phyloP scores from a whole-genome alignment of 2,329 filamentous ascomycete genomes.

The Neofusicoccum kwambonambiense region DNA sequence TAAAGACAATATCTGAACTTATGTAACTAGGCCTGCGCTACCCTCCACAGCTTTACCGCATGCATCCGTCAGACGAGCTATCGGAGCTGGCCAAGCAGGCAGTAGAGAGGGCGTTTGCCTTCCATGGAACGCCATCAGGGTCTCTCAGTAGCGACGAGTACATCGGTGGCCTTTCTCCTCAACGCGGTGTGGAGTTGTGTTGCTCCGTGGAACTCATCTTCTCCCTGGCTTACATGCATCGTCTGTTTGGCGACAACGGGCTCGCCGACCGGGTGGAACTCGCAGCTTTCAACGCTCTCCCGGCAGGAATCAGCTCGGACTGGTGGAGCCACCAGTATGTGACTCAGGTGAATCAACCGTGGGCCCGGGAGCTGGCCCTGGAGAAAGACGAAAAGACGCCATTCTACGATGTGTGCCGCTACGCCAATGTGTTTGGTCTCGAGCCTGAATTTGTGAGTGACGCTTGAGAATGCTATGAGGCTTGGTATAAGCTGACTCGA shows the following conservation, averaged over 20 bases:
- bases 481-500: background rate
- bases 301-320: slow-evolving; percentile 46
- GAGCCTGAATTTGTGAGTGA: background rate
- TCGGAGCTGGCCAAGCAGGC: slow-evolving; percentile 38
- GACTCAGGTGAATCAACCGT: slow-evolving; percentile 45
- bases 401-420: background rate
- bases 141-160: slow-evolving; percentile 46
- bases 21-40: slow-evolving; percentile 26
- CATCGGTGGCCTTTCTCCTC: slow-evolving; percentile 39
- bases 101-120: slow-evolving; percentile 37
- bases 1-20: background rate
- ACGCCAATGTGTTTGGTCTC: background rate
- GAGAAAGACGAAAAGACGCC: background rate
- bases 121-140: slow-evolving; percentile 44
- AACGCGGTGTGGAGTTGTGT: slow-evolving; percentile 38
- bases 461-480: background rate
- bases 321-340: slow-evolving; percentile 56
- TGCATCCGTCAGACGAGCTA: slow-evolving; percentile 39
- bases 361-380: background rate
- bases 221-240: slow-evolving; percentile 36
- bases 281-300: slow-evolving; percentile 52
- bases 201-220: slow-evolving; percentile 37
- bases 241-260: slow-evolving; percentile 30
- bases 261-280: slow-evolving; percentile 50
- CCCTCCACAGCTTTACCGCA: slow-evolving; percentile 42